phyloP scores from a whole-genome alignment of 495 filamentous ascomycete genomes.

The Podospora pseudocomata region DNA sequence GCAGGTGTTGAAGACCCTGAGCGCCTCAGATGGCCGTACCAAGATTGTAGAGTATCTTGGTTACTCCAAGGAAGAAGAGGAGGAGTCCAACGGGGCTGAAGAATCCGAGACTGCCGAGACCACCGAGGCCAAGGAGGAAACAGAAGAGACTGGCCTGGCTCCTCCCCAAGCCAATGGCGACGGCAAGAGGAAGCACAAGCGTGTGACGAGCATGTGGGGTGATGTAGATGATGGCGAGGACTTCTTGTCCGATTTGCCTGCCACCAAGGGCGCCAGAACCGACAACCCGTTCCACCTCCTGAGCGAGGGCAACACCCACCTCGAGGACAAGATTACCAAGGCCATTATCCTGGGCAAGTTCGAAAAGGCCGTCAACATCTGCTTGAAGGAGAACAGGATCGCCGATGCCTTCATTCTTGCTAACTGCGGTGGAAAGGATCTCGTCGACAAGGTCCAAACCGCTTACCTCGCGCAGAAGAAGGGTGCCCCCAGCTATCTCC shows the following conservation, averaged over 20 bases:
- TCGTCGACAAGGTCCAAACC: constrained; percentile 89
- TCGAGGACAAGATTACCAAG: constrained; percentile 82
- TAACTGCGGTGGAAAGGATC: constrained; percentile 89
- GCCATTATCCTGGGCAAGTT: constrained; percentile 87
- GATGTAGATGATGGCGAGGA: constrained; percentile 72
- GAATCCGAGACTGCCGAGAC: constrained; percentile 14
- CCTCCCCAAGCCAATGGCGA: constrained; percentile 39
- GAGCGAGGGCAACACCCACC: constrained; percentile 70
- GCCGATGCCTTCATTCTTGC: constrained; percentile 98
- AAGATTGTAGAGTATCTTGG: constrained; percentile 84
- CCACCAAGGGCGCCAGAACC: constrained; percentile 51
- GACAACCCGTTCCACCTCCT: constrained; percentile 60
- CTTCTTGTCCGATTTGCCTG: constrained; percentile 72
- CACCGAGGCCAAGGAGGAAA: constrained; percentile 37
- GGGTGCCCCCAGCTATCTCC: constrained; percentile 83
- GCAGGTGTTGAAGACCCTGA: constrained; percentile 87
- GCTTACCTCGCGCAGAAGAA: constrained; percentile 83
- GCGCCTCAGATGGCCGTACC: constrained; percentile 73
- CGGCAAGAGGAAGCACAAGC: constrained; percentile 39
- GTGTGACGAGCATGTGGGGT: constrained; percentile 44
- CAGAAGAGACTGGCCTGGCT: constrained; percentile 43
- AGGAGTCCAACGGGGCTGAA: constrained; percentile 47
- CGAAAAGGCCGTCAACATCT: constrained; percentile 82
- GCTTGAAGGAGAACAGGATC: constrained; percentile 80
- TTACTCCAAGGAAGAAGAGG: constrained; percentile 60